phyloP scores from a whole-genome alignment of 208 protist species.

The Lotmaria passim region DNA sequence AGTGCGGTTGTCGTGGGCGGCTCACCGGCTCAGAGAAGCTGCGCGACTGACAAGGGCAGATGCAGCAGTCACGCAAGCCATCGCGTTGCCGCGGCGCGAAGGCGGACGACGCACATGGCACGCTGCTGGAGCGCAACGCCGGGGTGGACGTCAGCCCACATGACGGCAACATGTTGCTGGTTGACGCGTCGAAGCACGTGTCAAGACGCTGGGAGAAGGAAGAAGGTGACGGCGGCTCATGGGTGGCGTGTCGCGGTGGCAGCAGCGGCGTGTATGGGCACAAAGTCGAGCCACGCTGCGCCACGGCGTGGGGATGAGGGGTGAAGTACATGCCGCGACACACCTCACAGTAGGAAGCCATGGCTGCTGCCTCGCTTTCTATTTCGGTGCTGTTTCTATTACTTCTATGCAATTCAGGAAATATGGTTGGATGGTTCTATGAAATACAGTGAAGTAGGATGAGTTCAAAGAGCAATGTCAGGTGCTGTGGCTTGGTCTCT shows the following conservation, averaged over 20 bases:
- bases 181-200: background rate
- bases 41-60: slow-evolving; percentile 21
- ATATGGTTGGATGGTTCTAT: too few relatives aligned
- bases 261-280: background rate
- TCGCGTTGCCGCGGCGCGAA: background rate
- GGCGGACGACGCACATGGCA: background rate
- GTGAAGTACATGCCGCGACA: slow-evolving; percentile 55
- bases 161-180: background rate
- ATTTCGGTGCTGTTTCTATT: background rate
- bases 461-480: too few relatives aligned
- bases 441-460: too few relatives aligned
- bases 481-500: too few relatives aligned
- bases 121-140: background rate
- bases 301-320: slow-evolving; percentile 39
- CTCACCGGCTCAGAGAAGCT: slow-evolving; percentile 1
- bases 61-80: background rate
- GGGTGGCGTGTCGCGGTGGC: background rate
- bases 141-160: background rate
- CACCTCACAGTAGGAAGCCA: slow-evolving; percentile 87
- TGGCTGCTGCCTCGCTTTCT: background rate
- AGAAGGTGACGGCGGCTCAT: background rate
- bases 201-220: background rate
- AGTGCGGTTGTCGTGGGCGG: background rate
- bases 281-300: slow-evolving; percentile 4
- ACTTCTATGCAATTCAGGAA: background rate